These are phyloP conservation scores for Leccinum longicurvipes DNA, from an alignment of 768 basidiomycete genomes.

Conservation along the genomic window DNA sequence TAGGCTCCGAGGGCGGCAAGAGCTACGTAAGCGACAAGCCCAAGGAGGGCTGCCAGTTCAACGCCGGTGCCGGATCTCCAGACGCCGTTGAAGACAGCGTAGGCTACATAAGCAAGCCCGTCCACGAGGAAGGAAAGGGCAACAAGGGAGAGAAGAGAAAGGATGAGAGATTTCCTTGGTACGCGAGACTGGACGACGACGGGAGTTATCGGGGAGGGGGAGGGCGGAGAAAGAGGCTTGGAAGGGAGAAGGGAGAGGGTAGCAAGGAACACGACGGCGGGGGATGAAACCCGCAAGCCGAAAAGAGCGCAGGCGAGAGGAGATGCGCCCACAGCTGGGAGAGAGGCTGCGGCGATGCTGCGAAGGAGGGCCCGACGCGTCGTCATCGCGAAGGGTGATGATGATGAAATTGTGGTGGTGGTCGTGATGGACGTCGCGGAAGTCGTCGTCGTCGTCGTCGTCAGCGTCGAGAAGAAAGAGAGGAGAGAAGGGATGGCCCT, in stretches of 20 bases:
- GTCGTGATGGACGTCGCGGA: slow-evolving; percentile 10
- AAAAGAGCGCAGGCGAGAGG: slow-evolving; percentile 41
- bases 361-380: slow-evolving; percentile 24
- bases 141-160: slow-evolving; percentile 63
- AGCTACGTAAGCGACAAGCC: slow-evolving; percentile 66
- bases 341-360: slow-evolving; percentile 19
- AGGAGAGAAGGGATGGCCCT: slow-evolving; percentile 24
- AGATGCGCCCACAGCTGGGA: slow-evolving; percentile 24
- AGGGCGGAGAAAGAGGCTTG: slow-evolving; percentile 41
- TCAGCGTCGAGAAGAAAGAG: slow-evolving; percentile 15
- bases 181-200: slow-evolving; percentile 71
- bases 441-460: slow-evolving; percentile 33
- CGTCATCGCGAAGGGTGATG: slow-evolving; percentile 17
- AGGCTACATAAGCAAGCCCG: slow-evolving; percentile 67
- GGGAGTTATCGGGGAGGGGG: slow-evolving; percentile 63
- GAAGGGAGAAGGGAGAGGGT: slow-evolving; percentile 57
- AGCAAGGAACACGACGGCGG: slow-evolving; percentile 59
- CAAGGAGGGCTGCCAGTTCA: slow-evolving; percentile 64
- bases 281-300: slow-evolving; percentile 62
- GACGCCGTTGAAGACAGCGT: slow-evolving; percentile 57
- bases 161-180: slow-evolving; percentile 75
- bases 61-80: slow-evolving; percentile 67
- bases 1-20: slow-evolving; percentile 74
- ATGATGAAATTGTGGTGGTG: neutral
- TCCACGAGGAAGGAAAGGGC: slow-evolving; percentile 77